A percentile compares a stretch with the other conserved stretches of the same genome.
phyloP scores from a whole-genome alignment of 257 asterid species.

The Misopates orontium region DNA sequence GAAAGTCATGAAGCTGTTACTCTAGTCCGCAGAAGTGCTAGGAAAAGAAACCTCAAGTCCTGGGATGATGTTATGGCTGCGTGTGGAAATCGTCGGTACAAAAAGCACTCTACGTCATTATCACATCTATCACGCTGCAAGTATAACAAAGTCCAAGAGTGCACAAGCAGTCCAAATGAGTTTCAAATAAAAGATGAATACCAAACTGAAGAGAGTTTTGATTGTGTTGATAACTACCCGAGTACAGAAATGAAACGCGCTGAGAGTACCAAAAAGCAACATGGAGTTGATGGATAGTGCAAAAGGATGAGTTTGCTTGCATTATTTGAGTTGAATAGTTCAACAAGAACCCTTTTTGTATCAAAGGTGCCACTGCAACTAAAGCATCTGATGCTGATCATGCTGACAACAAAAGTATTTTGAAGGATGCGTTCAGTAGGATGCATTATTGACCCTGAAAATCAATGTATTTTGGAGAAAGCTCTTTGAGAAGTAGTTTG shows the following conservation, averaged over 20 bases:
- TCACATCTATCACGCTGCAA: constrained; percentile 15
- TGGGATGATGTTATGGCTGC: constrained; percentile 46
- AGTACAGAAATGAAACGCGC: constrained; percentile 3
- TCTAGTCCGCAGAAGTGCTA: constrained; percentile 55
- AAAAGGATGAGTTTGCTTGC: constrained; percentile 37
- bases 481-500: no score
- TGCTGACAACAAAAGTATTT: constrained; percentile 21
- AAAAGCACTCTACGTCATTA: constrained; percentile 30
- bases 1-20: constrained; percentile 34
- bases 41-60: constrained; percentile 61
- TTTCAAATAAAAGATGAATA: constrained; percentile 28
- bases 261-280: constrained; percentile 26
- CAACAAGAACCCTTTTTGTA: constrained; percentile 30
- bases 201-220: constrained; percentile 23
- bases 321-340: constrained; percentile 29
- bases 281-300: constrained; percentile 39
- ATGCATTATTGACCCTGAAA: constrained; percentile 35
- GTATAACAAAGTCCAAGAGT: constrained; percentile 22
- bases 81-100: constrained; percentile 35
- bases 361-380: constrained; percentile 22
- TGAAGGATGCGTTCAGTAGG: constrained; percentile 46
- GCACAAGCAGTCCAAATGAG: constrained; percentile 25
- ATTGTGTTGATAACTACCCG: constrained; percentile 17
- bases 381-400: constrained; percentile 25
- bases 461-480: constrained; percentile 27